phyloP scores from a whole-genome alignment of 1,139 yeast species.

The Spathaspora sp. region DNA sequence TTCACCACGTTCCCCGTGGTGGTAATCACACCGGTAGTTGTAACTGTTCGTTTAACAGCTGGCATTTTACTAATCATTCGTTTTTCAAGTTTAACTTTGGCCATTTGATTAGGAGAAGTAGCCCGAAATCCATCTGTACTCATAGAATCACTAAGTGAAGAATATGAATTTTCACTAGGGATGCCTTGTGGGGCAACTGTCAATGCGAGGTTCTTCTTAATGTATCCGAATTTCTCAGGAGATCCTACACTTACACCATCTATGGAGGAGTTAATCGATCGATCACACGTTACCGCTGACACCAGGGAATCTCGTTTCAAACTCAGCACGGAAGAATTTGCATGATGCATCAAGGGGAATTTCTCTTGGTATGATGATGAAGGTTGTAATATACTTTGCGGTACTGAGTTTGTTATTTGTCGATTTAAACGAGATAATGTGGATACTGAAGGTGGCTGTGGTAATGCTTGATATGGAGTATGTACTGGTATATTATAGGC shows the following conservation, averaged over 20 bases:
- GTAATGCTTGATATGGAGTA: conserved; percentile 44
- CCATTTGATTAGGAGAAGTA: conserved; percentile 6
- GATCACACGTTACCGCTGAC: conserved; percentile 8
- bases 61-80: background rate
- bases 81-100: conserved; percentile 6
- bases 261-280: conserved; percentile 13
- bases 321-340: conserved; percentile 24
- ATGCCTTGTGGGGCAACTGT: background rate
- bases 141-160: conserved; percentile 10
- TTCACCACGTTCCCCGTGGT: conserved; percentile 11
- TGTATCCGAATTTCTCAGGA: conserved; percentile 13
- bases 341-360: background rate
- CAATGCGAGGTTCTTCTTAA: conserved; percentile 9
- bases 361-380: background rate
- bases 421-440: conserved; percentile 6
- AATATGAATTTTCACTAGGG: conserved; percentile 10
- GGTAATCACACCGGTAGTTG: background rate
- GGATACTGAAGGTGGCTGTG: conserved; percentile 30
- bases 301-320: conserved; percentile 19
- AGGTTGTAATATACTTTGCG: conserved; percentile 3
- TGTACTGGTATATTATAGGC: conserved; percentile 41
- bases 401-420: background rate
- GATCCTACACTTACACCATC: conserved; percentile 14
- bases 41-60: background rate
- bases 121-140: conserved; percentile 8